phyloP scores from a whole-genome alignment of 176 grass and related monocot genomes.

The Alopecurus myosuroides region DNA sequence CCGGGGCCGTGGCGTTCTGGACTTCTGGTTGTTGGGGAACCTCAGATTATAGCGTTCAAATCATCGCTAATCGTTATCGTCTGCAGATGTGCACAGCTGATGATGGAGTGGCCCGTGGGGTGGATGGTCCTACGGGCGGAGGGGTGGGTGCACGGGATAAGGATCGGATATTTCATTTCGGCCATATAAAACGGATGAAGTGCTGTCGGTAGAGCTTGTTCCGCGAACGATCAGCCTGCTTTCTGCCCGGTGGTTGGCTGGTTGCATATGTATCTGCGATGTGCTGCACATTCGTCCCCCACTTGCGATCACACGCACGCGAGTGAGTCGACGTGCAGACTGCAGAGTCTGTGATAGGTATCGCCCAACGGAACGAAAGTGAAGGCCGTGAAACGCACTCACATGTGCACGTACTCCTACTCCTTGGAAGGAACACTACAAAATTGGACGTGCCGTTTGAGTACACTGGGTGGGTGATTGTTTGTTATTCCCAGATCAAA shows the following conservation, averaged over 20 bases:
- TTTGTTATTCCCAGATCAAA: neutral
- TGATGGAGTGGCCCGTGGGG: neutral
- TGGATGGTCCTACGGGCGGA: neutral
- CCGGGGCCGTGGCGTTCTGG: neutral
- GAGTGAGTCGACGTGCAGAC: too few species aligned
- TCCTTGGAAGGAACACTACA: neutral
- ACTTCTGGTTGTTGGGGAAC: conserved; percentile 1
- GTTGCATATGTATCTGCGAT: neutral
- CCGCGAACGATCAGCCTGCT: neutral
- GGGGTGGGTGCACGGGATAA: conserved; percentile 10
- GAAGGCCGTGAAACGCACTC: neutral
- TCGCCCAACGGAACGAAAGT: neutral
- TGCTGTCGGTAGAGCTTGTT: neutral
- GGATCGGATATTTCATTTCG: neutral
- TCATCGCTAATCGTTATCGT: conserved; percentile 13
- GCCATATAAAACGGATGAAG: conserved; percentile 1
- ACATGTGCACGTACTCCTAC: neutral
- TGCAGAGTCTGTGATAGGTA: neutral
- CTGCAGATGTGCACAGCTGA: neutral
- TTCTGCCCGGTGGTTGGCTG: neutral
- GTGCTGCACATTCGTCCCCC: neutral
- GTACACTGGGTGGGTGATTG: too few species aligned
- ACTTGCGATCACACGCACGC: neutral
- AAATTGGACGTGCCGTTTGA: neutral
- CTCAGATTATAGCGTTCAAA: neutral